Evolutionary conservation across 2,329 filamentous ascomycete genomes (phyloP), one percentile per base, ranked within the genome.

Genomic region (Trichoderma polysporum): DNA sequence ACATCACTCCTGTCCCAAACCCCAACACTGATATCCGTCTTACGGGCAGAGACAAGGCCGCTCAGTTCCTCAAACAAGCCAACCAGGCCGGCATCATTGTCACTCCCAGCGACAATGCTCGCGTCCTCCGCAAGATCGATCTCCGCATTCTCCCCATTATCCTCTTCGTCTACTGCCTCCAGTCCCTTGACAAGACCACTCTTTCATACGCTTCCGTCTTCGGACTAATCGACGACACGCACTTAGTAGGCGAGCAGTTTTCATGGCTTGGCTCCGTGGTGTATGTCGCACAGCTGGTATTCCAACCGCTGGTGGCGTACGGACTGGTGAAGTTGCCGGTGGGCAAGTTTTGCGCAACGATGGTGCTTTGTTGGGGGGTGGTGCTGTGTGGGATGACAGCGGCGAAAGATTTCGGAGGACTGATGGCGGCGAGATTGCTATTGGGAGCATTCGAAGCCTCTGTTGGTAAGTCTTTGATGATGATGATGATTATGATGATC

Each of bases 161-260:
- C 7, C 78, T 86, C 1, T 80, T 81, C 1, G 83, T 84, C 6
- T 88, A 88, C 75, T 87, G 70, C 50, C 74, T 68, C 27, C 73
- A 75, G 61, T 72, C 72, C 0, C 72, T 76, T 7, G 75, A 76
- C 45, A 76, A 76, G 65, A 74, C 71, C 0, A 74, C 74, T 0
- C 79, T 90, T 70, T 85, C 83, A 1, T 90, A 83, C 81, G 86
- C 86, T 0, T 85, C 85, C n/a, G 87, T 90, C 71, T 90, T 90
- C 81, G 85, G 85, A 15, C 81, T 90, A 39, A 79, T 81, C 0
- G 74, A 81, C 12, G 85, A 89, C 71, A 81, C 84, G 0, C 69
- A 79, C n/a, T 76, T 89, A 4, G 71, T 76, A 0, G 79, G 77
- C 35, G 70, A 76, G 19, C 75, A 91, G 78, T 93, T 88, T 74